Evolutionary conservation across 352 stramenopile genomes (phyloP), one percentile per base, ranked within the genome.

Genomic region (Globisporangium heterothallicum): DNA sequence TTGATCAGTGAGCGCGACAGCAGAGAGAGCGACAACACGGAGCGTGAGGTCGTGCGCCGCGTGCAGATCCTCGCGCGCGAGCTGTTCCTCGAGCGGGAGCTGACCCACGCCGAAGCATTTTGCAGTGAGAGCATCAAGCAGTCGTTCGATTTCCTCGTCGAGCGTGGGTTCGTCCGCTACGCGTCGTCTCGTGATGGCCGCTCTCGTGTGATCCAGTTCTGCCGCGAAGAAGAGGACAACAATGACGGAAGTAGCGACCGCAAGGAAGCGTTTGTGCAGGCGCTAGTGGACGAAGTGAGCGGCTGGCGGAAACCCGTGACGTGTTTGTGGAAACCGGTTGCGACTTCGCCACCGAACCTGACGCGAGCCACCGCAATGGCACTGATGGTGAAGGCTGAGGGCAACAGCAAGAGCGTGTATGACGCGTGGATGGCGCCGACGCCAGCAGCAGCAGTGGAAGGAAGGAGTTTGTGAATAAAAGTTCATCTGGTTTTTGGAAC

Each of bases 41-140:
- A 88, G 34, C 64, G 66, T 8, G 72, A 79, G 10, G 58, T 86
- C 32, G 65, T 88, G 12, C 72, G 70, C 18, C 53, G 64, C 27
- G 75, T 82, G 25, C 77, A 90, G 55, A 38, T 70, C 25, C 38
- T 90, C 4, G 72, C 73, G 19, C 78, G 78, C 40, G 66, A 71
- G 38, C 32, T 89, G n/a, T 70, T 84, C 43, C 21, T 70, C 29
- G 48, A 64, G 6, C 52, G 70, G 32, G 41, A 71, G 25, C 58
- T 90, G 21, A 48, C 42, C 12, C 73, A 88, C n/a, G 74, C 77
- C 7, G 79, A 90, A 38, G 72, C 79, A 21, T 68, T 90, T 4
- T 90, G 79, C 56, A 85, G 71, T 40, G 79, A 90, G 58, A 88
- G 72, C 34, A 77, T 90, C 32, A 88, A 88, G 55, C 77, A 90